phyloP scores from a whole-genome alignment of 371 early-diverging fungal genomes.

The Smittium mucronatum region DNA sequence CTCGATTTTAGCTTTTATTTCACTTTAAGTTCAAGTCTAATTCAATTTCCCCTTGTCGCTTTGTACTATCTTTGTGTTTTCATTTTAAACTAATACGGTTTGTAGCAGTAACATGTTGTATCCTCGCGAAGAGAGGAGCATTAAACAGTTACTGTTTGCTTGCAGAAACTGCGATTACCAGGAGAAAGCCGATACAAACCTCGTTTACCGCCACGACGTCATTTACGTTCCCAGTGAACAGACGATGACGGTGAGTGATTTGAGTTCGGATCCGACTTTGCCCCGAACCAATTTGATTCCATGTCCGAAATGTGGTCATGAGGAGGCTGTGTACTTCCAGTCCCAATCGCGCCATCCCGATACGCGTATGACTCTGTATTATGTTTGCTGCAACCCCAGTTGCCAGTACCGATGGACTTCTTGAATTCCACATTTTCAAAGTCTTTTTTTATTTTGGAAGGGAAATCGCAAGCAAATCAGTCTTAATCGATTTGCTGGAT shows the following conservation, averaged over 20 bases:
- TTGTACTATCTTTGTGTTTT: too few relatives aligned
- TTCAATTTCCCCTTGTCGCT: too few relatives aligned
- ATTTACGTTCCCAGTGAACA: constrained; percentile 61
- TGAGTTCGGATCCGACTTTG: constrained; percentile 71
- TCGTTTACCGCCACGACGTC: constrained; percentile 80
- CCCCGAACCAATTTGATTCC: constrained; percentile 37
- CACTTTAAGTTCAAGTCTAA: neutral
- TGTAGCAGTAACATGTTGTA: constrained; percentile 90
- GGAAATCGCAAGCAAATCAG: too few relatives aligned
- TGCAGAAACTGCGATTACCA: constrained; percentile 89
- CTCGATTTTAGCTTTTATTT: neutral
- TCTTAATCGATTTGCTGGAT: too few relatives aligned
- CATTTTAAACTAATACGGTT: too few relatives aligned
- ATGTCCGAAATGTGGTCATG: constrained; percentile 60
- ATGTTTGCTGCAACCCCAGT: constrained; percentile 66
- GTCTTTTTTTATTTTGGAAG: too few relatives aligned
- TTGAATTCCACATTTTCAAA: constrained; percentile 7
- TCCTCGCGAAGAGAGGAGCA: constrained; percentile 77
- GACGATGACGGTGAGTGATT: constrained; percentile 59
- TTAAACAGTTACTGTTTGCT: constrained; percentile 59
- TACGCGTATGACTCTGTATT: constrained; percentile 81
- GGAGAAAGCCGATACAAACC: constrained; percentile 67
- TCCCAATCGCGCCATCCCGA: constrained; percentile 71
- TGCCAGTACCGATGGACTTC: constrained; percentile 69
- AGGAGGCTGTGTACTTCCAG: constrained; percentile 84